Percentiles rank a stretch among this genome's conserved stretches.
Conservation (phyloP, 441 rosid genomes). For the Macaranga tanarius region DNA sequence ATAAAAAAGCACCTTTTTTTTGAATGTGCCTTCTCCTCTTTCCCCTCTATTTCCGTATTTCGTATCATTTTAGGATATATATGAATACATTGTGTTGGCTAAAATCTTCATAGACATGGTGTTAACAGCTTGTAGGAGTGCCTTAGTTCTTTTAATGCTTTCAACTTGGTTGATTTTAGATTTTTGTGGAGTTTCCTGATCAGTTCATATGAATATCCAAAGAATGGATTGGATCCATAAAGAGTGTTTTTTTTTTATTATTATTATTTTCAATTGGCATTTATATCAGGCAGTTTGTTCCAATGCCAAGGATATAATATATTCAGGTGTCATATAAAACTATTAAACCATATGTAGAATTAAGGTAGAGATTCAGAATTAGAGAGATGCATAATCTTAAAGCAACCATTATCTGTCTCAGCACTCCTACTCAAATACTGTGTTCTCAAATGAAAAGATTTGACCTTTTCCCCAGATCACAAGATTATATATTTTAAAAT, state of each 20-base stretch:
- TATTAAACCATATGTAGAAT: too few relatives aligned
- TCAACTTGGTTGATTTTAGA: background rate
- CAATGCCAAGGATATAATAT: background rate
- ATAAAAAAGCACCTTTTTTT: background rate
- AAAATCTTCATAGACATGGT: background rate
- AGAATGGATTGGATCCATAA: background rate
- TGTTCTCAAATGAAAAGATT: background rate
- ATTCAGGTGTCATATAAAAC: background rate
- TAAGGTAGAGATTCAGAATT: background rate
- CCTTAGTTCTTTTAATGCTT: conserved; percentile 9
- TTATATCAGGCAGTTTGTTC: background rate
- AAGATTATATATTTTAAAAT: background rate
- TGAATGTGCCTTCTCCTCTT: background rate
- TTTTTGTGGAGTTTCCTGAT: background rate
- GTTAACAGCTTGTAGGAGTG: background rate
- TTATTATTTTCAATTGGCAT: background rate
- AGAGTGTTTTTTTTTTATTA: background rate
- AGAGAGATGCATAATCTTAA: background rate
- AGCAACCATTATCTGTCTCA: background rate
- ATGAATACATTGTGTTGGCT: background rate
- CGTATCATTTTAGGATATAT: background rate
- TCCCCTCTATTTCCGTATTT: background rate
- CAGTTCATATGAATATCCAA: background rate
- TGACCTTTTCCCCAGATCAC: background rate
- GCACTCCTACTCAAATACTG: background rate